Evolutionary conservation across 495 filamentous ascomycete species (phyloP).

Genomic region (Penicillium tannophilum): DNA sequence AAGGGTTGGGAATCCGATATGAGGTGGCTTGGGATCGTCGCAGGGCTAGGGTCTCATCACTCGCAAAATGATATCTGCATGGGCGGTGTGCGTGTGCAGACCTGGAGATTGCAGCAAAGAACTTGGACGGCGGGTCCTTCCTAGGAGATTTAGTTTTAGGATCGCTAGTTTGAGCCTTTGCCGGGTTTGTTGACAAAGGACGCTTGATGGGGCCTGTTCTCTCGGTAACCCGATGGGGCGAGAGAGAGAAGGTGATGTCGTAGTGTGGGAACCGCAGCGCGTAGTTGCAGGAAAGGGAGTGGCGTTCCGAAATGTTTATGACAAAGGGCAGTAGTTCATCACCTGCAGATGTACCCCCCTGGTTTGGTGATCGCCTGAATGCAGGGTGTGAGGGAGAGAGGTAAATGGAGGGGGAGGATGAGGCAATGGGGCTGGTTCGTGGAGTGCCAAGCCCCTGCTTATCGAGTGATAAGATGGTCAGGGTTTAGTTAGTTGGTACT

Average conservation of each 20-base stretch:
- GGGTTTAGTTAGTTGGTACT: not conserved
- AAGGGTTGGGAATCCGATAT: conserved; percentile 11
- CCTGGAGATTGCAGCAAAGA: not conserved
- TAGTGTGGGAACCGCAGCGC: conserved; percentile 13
- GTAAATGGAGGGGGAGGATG: conserved; percentile 29
- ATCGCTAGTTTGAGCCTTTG: not conserved
- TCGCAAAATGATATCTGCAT: conserved; percentile 18
- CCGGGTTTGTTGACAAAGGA: not conserved
- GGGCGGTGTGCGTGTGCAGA: conserved; percentile 15
- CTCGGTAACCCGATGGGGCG: conserved; percentile 4
- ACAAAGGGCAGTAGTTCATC: not conserved
- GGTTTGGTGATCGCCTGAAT: conserved; percentile 15
- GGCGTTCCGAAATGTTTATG: not conserved
- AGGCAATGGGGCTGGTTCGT: conserved; percentile 26
- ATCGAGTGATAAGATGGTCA: conserved; percentile 29
- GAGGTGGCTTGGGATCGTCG: conserved; percentile 18
- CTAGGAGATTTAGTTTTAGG: not conserved
- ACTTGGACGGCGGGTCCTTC: not conserved
- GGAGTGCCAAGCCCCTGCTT: conserved; percentile 28
- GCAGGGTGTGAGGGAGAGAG: conserved; percentile 20
- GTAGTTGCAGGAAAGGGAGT: conserved; percentile 10
- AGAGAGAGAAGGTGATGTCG: conserved; percentile 4
- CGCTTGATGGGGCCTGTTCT: not conserved
- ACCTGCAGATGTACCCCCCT: conserved; percentile 10
- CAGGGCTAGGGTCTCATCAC: conserved; percentile 29